These are phyloP conservation scores for Teratosphaeria nubilosa DNA, from an alignment of 2,329 filamentous ascomycete species.

Conservation along the genomic window DNA sequence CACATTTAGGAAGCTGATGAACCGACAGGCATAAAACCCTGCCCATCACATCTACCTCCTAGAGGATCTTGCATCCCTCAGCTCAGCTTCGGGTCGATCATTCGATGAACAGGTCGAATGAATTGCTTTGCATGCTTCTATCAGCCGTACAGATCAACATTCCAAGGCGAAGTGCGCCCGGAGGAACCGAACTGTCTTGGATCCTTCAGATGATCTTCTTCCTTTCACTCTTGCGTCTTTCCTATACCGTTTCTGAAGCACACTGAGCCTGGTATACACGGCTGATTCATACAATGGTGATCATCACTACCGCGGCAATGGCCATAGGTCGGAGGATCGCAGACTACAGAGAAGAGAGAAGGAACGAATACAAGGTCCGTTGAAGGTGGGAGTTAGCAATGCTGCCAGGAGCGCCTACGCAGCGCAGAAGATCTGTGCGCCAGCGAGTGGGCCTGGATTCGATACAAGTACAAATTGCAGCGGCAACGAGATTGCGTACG, in stretches of 20 bases:
- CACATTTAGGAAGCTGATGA: too few species aligned
- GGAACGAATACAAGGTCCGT: constrained; percentile 4
- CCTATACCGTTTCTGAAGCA: not conserved
- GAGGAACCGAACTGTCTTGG: not conserved
- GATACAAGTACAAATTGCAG: not conserved
- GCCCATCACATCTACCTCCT: not conserved
- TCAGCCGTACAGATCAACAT: not conserved
- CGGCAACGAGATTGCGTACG: constrained; percentile 4
- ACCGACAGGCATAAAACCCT: too few species aligned
- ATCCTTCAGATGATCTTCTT: not conserved
- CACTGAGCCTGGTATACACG: not conserved
- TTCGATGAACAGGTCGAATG: not conserved
- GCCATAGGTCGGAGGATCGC: constrained; percentile 1
- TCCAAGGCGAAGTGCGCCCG: not conserved
- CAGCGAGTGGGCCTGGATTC: not conserved
- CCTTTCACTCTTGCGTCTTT: not conserved
- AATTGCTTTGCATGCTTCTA: not conserved
- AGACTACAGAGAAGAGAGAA: constrained; percentile 1
- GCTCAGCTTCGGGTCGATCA: not conserved
- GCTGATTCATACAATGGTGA: constrained; percentile 1
- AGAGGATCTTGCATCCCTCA: not conserved
- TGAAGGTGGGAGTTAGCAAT: constrained; percentile 2
- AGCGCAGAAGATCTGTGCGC: not conserved
- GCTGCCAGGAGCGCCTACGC: constrained; percentile 2
- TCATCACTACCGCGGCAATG: constrained; percentile 1